Evolutionary conservation across 169 alveolate species (phyloP).

Genomic region (Eimeria praecox): DNA sequence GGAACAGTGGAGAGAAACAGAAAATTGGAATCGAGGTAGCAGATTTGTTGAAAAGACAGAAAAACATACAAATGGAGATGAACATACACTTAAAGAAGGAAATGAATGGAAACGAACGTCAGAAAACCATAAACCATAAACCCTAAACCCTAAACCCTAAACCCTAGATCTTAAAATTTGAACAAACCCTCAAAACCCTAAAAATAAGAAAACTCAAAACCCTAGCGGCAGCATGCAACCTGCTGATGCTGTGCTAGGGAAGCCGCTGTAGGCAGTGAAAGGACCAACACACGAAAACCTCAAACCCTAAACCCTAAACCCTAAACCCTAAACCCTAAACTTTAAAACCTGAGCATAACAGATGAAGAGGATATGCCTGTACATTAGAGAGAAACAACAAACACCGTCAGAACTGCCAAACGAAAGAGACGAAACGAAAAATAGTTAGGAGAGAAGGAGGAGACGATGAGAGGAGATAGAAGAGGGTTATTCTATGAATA

Average conservation of each 20-base stretch:
- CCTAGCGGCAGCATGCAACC: too few species aligned
- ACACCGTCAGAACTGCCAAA: neutral
- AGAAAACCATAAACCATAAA: neutral
- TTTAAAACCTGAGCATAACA: too few species aligned
- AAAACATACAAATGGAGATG: slow-evolving; percentile 42
- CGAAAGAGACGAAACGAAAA: neutral
- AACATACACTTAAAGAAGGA: slow-evolving; percentile 4
- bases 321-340: neutral
- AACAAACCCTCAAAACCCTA: neutral
- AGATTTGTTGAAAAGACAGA: slow-evolving; percentile 52
- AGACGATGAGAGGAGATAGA: neutral
- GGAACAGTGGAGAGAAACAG: slow-evolving; percentile 70
- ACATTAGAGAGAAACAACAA: neutral
- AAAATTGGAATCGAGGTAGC: slow-evolving; percentile 18
- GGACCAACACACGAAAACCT: too few species aligned
- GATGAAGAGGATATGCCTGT: too few species aligned
- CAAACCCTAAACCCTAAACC: too few species aligned
- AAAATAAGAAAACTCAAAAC: too few species aligned
- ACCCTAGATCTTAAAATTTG: neutral
- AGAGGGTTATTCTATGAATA: too few species aligned
- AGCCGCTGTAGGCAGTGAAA: too few species aligned
- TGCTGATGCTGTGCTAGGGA: too few species aligned
- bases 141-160: neutral
- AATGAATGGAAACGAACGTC: slow-evolving; percentile 53
- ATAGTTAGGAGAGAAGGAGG: neutral